Evolutionary conservation across 139 green algal species (phyloP), one percentile per base, ranked within the genome.

Genomic region (Chlamydomonas urium): DNA sequence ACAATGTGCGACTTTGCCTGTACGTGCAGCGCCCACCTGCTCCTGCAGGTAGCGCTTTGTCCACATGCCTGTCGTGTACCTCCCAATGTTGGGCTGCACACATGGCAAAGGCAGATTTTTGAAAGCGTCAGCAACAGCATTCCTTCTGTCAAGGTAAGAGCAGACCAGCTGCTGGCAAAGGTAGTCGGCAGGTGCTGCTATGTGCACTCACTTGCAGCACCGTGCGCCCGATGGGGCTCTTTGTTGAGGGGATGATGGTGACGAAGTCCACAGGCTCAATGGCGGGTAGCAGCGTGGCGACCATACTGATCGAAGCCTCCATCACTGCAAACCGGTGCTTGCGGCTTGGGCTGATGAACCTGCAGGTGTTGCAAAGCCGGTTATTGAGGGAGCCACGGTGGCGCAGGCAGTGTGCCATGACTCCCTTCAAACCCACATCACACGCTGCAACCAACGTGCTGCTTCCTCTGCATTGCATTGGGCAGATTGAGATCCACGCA

Each of bases 261-360:
- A 87, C 82, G 53, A 84, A 81, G 29, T 86, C 75, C 19, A 97
- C 77, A 0, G 87, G 86, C 86, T 97, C 92, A 1, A 97, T 93
- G 53, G 91, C 84, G 3, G 92, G 90, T 81, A 95, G 78, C 66
- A 97, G 82, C 4, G 85, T 91, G 72, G 83, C 85, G 3, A 85
- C 70, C 37, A 97, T 72, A 4, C 73, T 75, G 45, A 92, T 94
- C 50, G 86, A 82, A 0, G 79, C 89, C 71, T 97, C 90, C 72
- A 92, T 86, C 17, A 92, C 69, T 4, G 81, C 79, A 66, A 90
- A 83, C 2, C 84, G 81, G 42, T 58, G 56, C 74, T 75, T 80
- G 59, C 81, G 81, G 2, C n/a, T 61, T 2, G 81, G 77, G 72
- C 72, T 78, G 28, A 85, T 75, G 57, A 84, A 87, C 32, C 78